Conservation (phyloP, 148 eudicot species). For the Rhododendron williamsianum region DNA sequence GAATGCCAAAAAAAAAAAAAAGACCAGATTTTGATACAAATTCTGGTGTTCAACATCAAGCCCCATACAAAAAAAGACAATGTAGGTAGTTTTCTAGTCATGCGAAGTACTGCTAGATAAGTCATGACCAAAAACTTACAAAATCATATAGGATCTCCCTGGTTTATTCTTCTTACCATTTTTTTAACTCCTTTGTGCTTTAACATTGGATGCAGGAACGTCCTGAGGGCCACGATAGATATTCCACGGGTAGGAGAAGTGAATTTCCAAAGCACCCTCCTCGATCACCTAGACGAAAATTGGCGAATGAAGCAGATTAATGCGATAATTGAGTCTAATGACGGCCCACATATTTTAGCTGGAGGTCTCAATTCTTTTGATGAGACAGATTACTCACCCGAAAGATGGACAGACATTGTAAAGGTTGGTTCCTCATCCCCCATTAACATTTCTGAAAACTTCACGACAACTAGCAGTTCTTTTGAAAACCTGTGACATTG, state of each 20-base stretch:
- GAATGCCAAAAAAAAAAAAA: not conserved
- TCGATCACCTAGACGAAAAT: slow-evolving; percentile 84
- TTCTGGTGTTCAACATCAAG: not conserved
- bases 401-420: slow-evolving; percentile 94
- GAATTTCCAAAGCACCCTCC: slow-evolving; percentile 76
- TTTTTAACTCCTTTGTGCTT: not conserved
- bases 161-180: not conserved
- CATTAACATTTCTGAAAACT: not conserved
- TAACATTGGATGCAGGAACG: slow-evolving; percentile 53
- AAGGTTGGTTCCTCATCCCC: slow-evolving; percentile 38
- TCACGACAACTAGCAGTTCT: not conserved
- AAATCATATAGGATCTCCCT: not conserved
- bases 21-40: not conserved
- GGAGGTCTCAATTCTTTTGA: slow-evolving; percentile 95
- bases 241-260: slow-evolving; percentile 76
- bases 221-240: slow-evolving; percentile 76
- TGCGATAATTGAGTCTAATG: slow-evolving; percentile 65
- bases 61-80: not conserved
- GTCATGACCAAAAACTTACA: not conserved
- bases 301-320: slow-evolving; percentile 97
- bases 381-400: slow-evolving; percentile 76
- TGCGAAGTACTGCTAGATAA: not conserved
- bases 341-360: slow-evolving; percentile 79
- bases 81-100: not conserved
- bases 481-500: not conserved